Evolutionary conservation across 805 yeast genomes (phyloP).

Genomic region (Starmerella apicola): DNA sequence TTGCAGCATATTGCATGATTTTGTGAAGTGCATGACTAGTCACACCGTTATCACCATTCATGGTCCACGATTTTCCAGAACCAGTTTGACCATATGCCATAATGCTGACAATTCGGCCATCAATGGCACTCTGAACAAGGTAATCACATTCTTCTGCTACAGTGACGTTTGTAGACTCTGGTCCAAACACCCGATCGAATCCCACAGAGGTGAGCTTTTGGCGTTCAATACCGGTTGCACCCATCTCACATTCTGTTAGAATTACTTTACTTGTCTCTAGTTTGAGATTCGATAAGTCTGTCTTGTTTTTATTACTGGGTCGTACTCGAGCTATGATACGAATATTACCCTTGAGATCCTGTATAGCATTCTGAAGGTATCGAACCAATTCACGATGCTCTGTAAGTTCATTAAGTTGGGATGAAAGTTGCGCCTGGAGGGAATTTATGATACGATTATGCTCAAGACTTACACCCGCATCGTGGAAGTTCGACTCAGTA

Average conservation of each 20-base stretch:
- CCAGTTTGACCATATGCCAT: constrained; percentile 98
- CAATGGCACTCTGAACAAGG: constrained; percentile 69
- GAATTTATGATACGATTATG: no score
- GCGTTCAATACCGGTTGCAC: constrained; percentile 4
- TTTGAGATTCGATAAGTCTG: not conserved
- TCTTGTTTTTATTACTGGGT: constrained; percentile 33
- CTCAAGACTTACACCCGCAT: no score
- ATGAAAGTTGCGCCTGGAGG: no score
- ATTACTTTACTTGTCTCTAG: constrained; percentile 1
- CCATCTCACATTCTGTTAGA: not conserved
- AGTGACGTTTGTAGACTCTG: constrained; percentile 40
- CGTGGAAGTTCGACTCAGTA: no score
- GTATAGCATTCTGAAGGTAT: constrained; percentile 56
- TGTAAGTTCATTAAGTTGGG: no score
- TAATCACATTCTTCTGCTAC: constrained; percentile 80
- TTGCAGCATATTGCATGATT: constrained; percentile 46
- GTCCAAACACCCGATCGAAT: constrained; percentile 69
- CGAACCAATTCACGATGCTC: constrained; percentile 33
- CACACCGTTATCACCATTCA: constrained; percentile 69
- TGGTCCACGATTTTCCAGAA: constrained; percentile 87
- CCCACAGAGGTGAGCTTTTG: constrained; percentile 31
- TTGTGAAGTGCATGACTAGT: constrained; percentile 63
- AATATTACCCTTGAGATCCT: constrained; percentile 83
- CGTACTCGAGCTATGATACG: constrained; percentile 80
- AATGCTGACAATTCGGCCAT: constrained; percentile 84